These are phyloP conservation scores for Trematosphaeria pertusa DNA, from an alignment of 2,329 filamentous ascomycete species.

Conservation along the genomic window DNA sequence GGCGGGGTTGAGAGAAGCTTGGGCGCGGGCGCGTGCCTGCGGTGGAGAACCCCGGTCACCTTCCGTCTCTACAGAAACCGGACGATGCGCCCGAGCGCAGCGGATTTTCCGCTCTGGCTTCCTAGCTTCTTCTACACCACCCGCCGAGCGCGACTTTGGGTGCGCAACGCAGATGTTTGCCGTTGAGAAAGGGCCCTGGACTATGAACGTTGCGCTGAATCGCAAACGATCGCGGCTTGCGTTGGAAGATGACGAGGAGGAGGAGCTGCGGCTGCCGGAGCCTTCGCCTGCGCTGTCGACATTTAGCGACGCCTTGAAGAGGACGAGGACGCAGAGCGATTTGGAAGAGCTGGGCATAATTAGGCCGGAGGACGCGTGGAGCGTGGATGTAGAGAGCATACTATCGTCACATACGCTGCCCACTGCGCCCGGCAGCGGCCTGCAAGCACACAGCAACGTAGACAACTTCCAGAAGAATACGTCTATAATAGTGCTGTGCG, in stretches of 20 bases:
- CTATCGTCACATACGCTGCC: constrained; percentile 35
- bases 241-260: constrained; percentile 28
- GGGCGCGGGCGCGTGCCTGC: constrained; percentile 2
- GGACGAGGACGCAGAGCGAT: constrained; percentile 44
- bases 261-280: constrained; percentile 18
- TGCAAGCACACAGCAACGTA: constrained; percentile 38
- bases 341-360: constrained; percentile 44
- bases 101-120: background rate
- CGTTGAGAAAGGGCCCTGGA: too few species aligned
- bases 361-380: constrained; percentile 38
- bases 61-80: constrained; percentile 36
- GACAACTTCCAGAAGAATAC: constrained; percentile 23
- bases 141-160: constrained; percentile 7
- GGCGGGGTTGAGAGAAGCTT: constrained; percentile 5
- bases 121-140: constrained; percentile 8
- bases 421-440: constrained; percentile 16
- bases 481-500: constrained; percentile 39
- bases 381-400: constrained; percentile 39
- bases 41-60: too few species aligned
- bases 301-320: constrained; percentile 38
- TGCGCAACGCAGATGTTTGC: constrained; percentile 9
- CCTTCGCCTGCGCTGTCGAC: constrained; percentile 28
- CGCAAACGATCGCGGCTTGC: constrained; percentile 44
- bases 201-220: constrained; percentile 37
- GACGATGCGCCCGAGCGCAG: background rate